phyloP scores from a whole-genome alignment of 2,329 filamentous ascomycete species.

The Diaporthe velutina region DNA sequence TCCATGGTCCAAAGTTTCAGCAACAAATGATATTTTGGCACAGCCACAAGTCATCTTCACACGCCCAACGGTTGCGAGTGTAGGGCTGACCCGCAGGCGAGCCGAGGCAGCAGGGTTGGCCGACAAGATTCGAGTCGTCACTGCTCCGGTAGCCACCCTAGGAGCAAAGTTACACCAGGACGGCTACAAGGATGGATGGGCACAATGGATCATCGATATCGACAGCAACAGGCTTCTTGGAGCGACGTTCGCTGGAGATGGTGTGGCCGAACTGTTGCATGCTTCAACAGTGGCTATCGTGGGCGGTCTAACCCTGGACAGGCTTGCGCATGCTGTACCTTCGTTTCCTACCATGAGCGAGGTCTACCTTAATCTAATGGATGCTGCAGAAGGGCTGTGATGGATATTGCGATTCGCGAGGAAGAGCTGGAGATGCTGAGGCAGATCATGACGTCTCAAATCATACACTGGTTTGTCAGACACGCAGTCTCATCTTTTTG shows the following conservation, averaged over 20 bases:
- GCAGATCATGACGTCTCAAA: not conserved
- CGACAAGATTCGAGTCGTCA: not conserved
- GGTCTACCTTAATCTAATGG: not conserved
- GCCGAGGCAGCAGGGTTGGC: not conserved
- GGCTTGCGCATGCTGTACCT: slow-evolving; percentile 1
- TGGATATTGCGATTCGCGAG: not conserved
- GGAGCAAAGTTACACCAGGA: slow-evolving; percentile 7
- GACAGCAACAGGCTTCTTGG: slow-evolving; percentile 2
- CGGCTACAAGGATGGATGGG: not conserved
- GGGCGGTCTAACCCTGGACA: not conserved
- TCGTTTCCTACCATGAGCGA: slow-evolving; percentile 8
- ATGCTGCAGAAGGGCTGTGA: not conserved
- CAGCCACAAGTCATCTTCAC: slow-evolving; percentile 2
- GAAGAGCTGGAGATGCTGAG: not conserved
- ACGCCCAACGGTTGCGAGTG: not conserved
- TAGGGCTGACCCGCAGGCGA: not conserved
- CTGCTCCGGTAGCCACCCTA: not conserved
- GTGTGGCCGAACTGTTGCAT: slow-evolving; percentile 4
- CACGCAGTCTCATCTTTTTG: not conserved
- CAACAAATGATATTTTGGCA: not conserved
- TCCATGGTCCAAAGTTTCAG: not conserved
- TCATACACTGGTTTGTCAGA: not conserved
- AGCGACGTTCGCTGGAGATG: not conserved
- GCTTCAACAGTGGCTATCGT: slow-evolving; percentile 3
- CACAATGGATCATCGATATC: not conserved